phyloP scores from a whole-genome alignment of 805 yeast species.

The Yamadazyma sp. region DNA sequence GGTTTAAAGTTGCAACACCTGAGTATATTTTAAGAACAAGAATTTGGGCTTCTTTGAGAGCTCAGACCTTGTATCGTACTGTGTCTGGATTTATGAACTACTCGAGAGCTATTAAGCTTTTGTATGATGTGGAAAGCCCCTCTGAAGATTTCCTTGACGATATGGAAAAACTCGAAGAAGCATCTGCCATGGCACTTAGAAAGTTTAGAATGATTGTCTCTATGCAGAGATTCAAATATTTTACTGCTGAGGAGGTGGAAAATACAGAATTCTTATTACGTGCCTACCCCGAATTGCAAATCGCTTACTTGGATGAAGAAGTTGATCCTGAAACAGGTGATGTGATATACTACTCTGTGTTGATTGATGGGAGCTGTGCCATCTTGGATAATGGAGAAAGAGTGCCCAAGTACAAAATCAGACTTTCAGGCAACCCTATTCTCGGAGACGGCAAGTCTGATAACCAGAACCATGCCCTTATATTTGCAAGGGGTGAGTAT shows the following conservation, averaged over 20 bases:
- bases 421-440: constrained; percentile 80
- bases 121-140: constrained; percentile 89
- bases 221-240: constrained; percentile 78
- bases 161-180: constrained; percentile 39
- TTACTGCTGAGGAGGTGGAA: constrained; percentile 72
- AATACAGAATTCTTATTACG: constrained; percentile 78
- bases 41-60: constrained; percentile 97
- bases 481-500: constrained; percentile 83
- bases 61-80: constrained; percentile 95
- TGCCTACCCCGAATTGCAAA: constrained; percentile 82
- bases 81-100: constrained; percentile 98
- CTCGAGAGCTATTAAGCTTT: constrained; percentile 89
- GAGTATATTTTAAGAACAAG: constrained; percentile 94
- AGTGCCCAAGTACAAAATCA: constrained; percentile 57
- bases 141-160: constrained; percentile 34
- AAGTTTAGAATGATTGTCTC: constrained; percentile 80
- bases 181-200: constrained; percentile 70
- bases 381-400: constrained; percentile 51
- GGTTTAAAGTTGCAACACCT: constrained; percentile 97
- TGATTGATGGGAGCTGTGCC: constrained; percentile 80
- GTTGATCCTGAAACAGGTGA: constrained; percentile 75
- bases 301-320: constrained; percentile 94
- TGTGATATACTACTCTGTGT: constrained; percentile 69
- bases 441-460: constrained; percentile 89
- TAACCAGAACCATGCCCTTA: constrained; percentile 78